A percentile compares a stretch with the other conserved stretches of the same genome.
Conservation (phyloP, 768 basidiomycete genomes). For the Flagelloscypha sp. region DNA sequence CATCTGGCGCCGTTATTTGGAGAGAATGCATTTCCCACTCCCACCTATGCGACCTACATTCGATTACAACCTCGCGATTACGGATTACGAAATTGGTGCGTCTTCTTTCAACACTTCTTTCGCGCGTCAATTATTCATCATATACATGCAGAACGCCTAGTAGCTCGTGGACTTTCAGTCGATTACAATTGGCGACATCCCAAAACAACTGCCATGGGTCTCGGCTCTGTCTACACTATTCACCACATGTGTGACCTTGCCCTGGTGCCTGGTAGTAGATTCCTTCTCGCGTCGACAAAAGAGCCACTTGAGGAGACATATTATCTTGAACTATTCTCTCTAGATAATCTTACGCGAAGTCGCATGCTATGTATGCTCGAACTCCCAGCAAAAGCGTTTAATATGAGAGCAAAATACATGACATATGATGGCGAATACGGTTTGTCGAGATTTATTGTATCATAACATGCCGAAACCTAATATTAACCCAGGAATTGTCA, state of each 20-base stretch:
- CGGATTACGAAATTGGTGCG: slow-evolving; percentile 37
- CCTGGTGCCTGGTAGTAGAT: slow-evolving; percentile 59
- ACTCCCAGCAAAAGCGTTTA: slow-evolving; percentile 46
- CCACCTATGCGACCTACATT: slow-evolving; percentile 55
- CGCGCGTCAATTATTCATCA: too few species aligned
- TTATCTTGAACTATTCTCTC: slow-evolving; percentile 42
- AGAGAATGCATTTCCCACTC: slow-evolving; percentile 44
- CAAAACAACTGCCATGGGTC: slow-evolving; percentile 27
- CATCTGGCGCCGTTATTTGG: slow-evolving; percentile 62
- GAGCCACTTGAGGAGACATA: slow-evolving; percentile 36
- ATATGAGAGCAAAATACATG: slow-evolving; percentile 56
- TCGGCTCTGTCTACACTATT: slow-evolving; percentile 17
- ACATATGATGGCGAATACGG: slow-evolving; percentile 32
- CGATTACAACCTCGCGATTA: slow-evolving; percentile 29
- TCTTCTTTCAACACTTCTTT: too few species aligned
- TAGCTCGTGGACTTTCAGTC: slow-evolving; percentile 50
- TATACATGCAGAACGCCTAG: slow-evolving; percentile 50
- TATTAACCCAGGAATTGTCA: slow-evolving; percentile 2
- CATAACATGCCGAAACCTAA: background rate
- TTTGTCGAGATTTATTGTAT: slow-evolving; percentile 18
- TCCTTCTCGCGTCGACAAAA: slow-evolving; percentile 52
- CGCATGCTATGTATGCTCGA: slow-evolving; percentile 32
- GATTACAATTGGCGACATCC: slow-evolving; percentile 50
- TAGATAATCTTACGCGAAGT: slow-evolving; percentile 44
- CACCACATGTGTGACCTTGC: slow-evolving; percentile 43